phyloP scores from a whole-genome alignment of 2,329 filamentous ascomycete species.

The Akanthomyces lecanii region DNA sequence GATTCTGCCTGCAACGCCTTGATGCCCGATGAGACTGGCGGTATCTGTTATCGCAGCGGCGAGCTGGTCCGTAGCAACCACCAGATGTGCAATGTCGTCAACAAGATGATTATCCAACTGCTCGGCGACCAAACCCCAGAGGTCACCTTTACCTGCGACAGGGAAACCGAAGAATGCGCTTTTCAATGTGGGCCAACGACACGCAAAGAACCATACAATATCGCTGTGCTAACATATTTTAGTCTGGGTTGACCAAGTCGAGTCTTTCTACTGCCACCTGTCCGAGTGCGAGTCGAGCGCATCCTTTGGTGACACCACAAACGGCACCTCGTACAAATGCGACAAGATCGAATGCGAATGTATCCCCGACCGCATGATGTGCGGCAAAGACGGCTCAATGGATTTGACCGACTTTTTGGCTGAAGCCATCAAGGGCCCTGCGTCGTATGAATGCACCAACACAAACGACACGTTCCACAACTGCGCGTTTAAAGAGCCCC shows the following conservation, averaged over 20 bases:
- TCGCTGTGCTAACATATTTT: conserved; percentile 14
- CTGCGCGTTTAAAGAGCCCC: conserved; percentile 84
- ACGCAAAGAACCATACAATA: neutral
- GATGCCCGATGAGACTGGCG: conserved; percentile 77
- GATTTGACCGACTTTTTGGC: conserved; percentile 87
- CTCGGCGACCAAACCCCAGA: conserved; percentile 82
- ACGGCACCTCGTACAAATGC: conserved; percentile 82
- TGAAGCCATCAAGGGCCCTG: conserved; percentile 80
- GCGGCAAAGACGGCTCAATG: conserved; percentile 84
- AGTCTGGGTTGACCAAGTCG: conserved; percentile 92
- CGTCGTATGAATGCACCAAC: conserved; percentile 71
- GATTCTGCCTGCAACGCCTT: conserved; percentile 81
- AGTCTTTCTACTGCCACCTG: conserved; percentile 95
- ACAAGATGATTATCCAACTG: conserved; percentile 84
- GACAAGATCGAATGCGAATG: conserved; percentile 82
- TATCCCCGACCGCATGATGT: conserved; percentile 87
- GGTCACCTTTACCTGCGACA: conserved; percentile 89
- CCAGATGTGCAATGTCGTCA: conserved; percentile 97
- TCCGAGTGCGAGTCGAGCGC: conserved; percentile 72
- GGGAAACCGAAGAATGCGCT: conserved; percentile 71
- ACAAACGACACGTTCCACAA: conserved; percentile 58
- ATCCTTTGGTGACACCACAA: conserved; percentile 64
- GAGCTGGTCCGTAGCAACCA: conserved; percentile 91
- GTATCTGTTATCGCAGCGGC: conserved; percentile 88
- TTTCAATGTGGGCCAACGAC: conserved; percentile 73